phyloP scores from a whole-genome alignment of 75 land plant species.

The Picea sitchensis region DNA sequence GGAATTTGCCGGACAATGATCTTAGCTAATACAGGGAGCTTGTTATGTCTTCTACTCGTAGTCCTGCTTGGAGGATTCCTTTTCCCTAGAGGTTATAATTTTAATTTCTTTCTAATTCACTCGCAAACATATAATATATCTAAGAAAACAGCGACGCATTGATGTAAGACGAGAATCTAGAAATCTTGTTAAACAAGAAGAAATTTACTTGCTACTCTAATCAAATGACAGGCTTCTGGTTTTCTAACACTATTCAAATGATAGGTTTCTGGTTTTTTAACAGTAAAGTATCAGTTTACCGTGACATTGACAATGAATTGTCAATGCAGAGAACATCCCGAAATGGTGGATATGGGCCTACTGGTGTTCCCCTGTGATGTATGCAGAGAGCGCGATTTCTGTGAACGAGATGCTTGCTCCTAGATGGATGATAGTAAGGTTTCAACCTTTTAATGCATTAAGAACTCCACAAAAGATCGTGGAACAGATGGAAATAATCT shows the following conservation, averaged over 20 bases:
- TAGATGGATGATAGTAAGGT: slow-evolving; percentile 46
- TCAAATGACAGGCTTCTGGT: too few species aligned
- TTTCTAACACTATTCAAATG: too few species aligned
- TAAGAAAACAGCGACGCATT: neutral
- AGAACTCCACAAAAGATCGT: neutral
- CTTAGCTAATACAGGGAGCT: slow-evolving; percentile 42
- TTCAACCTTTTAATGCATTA: neutral
- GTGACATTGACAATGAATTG: neutral
- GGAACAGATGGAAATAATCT: neutral
- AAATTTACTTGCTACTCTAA: too few species aligned
- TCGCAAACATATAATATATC: neutral
- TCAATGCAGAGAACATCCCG: slow-evolving; percentile 38
- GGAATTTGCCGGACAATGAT: slow-evolving; percentile 38
- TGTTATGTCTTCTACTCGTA: slow-evolving; percentile 26
- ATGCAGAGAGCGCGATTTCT: slow-evolving; percentile 49
- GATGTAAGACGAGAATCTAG: neutral
- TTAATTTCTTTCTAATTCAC: neutral
- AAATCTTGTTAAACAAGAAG: neutral
- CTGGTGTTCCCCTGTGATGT: slow-evolving; percentile 72
- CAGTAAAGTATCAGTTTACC: neutral
- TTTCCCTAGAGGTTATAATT: slow-evolving; percentile 25
- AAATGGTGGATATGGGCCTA: slow-evolving; percentile 81
- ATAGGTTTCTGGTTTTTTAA: neutral
- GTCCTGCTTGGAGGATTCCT: slow-evolving; percentile 50
- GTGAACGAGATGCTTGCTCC: slow-evolving; percentile 62